Evolutionary conservation across 2,329 filamentous ascomycete genomes (phyloP).

Genomic region (Apiospora koreana): DNA sequence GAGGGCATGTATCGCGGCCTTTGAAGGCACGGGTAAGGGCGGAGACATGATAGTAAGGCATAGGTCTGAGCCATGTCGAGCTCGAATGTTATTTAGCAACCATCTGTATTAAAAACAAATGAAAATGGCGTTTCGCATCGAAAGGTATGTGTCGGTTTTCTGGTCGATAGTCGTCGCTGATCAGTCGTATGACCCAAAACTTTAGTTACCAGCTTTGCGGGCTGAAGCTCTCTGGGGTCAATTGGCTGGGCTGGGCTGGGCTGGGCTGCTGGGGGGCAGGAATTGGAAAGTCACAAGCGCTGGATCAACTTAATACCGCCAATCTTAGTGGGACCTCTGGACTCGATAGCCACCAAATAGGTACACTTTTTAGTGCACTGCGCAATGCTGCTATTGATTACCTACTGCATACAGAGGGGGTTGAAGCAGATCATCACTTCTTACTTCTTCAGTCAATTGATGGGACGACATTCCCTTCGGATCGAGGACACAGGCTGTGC

Average conservation of each 20-base stretch:
- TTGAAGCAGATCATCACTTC: not conserved
- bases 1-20: constrained; percentile 56
- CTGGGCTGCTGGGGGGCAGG: not conserved
- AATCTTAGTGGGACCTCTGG: not conserved
- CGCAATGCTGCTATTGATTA: not conserved
- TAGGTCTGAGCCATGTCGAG: constrained; percentile 20
- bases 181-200: not conserved
- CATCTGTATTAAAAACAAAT: not conserved
- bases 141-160: constrained; percentile 3
- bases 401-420: not conserved
- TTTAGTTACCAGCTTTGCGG: not conserved
- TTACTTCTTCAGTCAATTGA: not conserved
- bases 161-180: not conserved
- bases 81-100: constrained; percentile 5
- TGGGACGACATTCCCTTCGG: not conserved
- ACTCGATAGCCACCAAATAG: not conserved
- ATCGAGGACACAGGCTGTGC: not conserved
- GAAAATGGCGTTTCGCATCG: constrained; percentile 2
- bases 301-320: constrained; percentile 4
- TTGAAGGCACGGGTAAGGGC: constrained; percentile 52
- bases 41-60: constrained; percentile 40
- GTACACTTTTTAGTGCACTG: not conserved
- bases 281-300: not conserved
- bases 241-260: no score
- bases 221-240: constrained; percentile 17